Conservation (phyloP, 2,329 filamentous ascomycete species). For the Paramyrothecium roridum region DNA sequence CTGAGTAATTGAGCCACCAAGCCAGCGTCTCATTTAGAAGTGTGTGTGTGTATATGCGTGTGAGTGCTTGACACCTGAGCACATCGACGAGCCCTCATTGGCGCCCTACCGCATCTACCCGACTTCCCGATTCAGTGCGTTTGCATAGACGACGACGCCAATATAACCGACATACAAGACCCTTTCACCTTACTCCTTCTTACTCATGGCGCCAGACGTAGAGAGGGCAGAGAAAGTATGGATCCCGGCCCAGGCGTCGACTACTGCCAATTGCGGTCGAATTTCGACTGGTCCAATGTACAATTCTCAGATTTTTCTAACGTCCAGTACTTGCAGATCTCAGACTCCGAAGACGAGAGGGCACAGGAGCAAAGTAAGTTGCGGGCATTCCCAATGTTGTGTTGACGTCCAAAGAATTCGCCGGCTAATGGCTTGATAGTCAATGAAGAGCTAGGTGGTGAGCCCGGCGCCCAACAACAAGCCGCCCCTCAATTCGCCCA, state of each 20-base stretch:
- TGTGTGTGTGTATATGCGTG: neutral
- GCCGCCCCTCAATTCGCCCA: constrained; percentile 1
- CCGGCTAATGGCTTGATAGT: constrained; percentile 3
- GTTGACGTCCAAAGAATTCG: neutral
- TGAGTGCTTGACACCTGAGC: constrained; percentile 12
- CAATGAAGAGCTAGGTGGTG: constrained; percentile 1
- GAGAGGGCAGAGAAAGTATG: constrained; percentile 37
- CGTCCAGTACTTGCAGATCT: constrained; percentile 34
- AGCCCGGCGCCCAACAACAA: constrained; percentile 3
- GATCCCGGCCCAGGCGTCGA: constrained; percentile 31
- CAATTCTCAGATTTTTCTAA: constrained; percentile 41
- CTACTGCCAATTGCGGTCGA: constrained; percentile 35
- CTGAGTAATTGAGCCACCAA: neutral
- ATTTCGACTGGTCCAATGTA: constrained; percentile 33
- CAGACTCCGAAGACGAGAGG: constrained; percentile 37
- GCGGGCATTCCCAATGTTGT: neutral
- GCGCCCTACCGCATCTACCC: constrained; percentile 28
- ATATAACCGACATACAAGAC: constrained; percentile 27
- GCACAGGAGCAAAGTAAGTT: constrained; percentile 16
- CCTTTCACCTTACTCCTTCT: constrained; percentile 13
- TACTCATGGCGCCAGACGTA: constrained; percentile 19
- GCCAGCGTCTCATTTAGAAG: neutral
- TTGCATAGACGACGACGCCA: constrained; percentile 27
- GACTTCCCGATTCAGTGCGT: constrained; percentile 25
- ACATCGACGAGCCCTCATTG: constrained; percentile 17